Evolutionary conservation across 2,329 filamentous ascomycete genomes (phyloP), one percentile per base, ranked within the genome.

Genomic region (Elsinoe necatrix): DNA sequence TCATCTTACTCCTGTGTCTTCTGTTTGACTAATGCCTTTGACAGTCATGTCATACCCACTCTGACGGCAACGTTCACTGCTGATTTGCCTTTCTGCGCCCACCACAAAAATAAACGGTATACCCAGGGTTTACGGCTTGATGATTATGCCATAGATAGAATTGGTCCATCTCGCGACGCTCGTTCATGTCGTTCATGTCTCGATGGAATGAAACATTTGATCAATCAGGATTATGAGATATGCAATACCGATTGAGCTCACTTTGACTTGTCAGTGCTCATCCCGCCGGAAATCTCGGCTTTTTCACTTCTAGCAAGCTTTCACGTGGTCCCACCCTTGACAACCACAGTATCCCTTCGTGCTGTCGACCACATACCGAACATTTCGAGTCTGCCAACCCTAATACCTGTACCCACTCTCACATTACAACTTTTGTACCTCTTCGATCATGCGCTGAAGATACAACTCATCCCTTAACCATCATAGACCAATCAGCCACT

Each of bases 31-130:
- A n/a, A 6, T n/a, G 14, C 4, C 27, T 4, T 77, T 76, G 21
- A 56, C 54, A 64, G 60, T 59, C 64, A 56, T 65, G 64, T 54
- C 64, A 66, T 57, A 65, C 64, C 9, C 64, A 65, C 55, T 58
- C 61, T 12, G 60, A 63, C 20, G 63, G 64, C 11, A 60, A 61
- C 29, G 61, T 65, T 6, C 64, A 66, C 58, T 65, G 64, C 20
- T 64, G 20, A 48, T 16, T 25, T 23, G 20, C 31, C 16, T 16
- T 21, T 54, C 41, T 9, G 23, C 34, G 34, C 31, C 18, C 25
- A 39, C 35, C 29, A 43, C 8, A 55, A 42, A 55, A 52, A 31
- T 52, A 52, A 16, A 52, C 16, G 48, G 48, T 29, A 39, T 52
- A 37, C 48, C 48, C 48, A 52, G 29, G 34, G 27, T 11, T 52